Base-by-base conservation (phyloP, 495 filamentous ascomycete species). In the Pyrenopolyporus hunteri region DNA sequence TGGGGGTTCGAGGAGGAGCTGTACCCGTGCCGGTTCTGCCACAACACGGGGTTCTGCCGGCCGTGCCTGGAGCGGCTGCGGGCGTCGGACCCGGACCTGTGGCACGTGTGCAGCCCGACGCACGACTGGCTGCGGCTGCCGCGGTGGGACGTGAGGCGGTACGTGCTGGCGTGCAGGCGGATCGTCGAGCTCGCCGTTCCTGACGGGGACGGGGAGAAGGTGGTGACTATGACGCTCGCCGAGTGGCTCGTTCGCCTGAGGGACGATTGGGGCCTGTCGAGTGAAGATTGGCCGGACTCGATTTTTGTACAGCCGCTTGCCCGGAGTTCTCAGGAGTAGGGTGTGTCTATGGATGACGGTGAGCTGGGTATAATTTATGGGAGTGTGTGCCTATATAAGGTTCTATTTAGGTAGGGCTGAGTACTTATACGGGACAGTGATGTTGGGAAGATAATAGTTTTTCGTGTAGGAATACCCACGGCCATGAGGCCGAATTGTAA, bases 21-120 rank as follows among this genome's bases (percentile, higher is more conserved):
- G 10, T 50, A 67, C 25, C 28, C 8, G n/a, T 69, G 67, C 59
- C 67, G 49, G 16, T 63, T 59, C 10, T 67, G 67, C 35, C 40
- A 23, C 23, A 48, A 64, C 36, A 33, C 47, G 13, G 67, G 62
- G 10, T 61, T 69, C 29, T 69, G 67, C 49, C 54, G 57, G 14
- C 47, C n/a, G 19, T 69, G 67, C 8, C 57, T 51, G 17, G 22
- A 46, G 4, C 31, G 59, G 9, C 19, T 69, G 13, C 55, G n/a
- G n/a, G n/a, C 35, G 26, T 14, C 26, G n/a, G 1, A 20, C 9
- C n/a, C 2, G 4, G n/a, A 14, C n/a, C 25, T 1, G n/a, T 29
- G 13, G n/a, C 13, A 10, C 3, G 2, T 11, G 2, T 57, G 53
- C n/a, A 28, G 26, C 19, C 44, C 44, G 32, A 11, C 20, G 11